Conservation (phyloP, 352 stramenopile genomes). For the Pythium apleroticum region DNA sequence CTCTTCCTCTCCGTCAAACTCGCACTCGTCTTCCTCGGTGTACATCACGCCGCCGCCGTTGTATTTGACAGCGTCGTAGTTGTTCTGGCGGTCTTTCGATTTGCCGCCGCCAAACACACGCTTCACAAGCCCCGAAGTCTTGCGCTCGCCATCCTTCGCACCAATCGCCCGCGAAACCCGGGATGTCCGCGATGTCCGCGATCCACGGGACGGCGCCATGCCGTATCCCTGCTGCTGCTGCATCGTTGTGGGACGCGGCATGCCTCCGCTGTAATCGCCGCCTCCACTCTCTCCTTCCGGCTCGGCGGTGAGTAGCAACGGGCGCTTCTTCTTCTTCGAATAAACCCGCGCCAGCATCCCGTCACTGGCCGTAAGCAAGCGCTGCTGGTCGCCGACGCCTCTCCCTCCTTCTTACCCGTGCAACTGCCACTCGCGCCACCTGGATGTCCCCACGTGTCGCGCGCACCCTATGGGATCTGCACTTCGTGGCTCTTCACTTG, state of each 20-base stretch:
- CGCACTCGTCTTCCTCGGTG: slow-evolving; percentile 19
- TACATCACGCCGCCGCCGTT: slow-evolving; percentile 22
- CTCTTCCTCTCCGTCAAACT: slow-evolving; percentile 21
- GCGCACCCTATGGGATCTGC: background rate
- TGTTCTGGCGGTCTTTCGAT: slow-evolving; percentile 14
- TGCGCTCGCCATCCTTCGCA: slow-evolving; percentile 8
- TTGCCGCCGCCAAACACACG: slow-evolving; percentile 19
- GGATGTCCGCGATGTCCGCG: slow-evolving; percentile 6
- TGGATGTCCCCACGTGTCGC: slow-evolving; percentile 2
- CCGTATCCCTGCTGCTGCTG: background rate
- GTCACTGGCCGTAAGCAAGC: background rate
- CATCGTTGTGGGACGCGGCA: slow-evolving; percentile 17
- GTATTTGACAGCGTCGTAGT: background rate
- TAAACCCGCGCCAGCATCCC: slow-evolving; percentile 20
- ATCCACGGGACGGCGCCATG: background rate
- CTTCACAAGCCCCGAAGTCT: slow-evolving; percentile 16
- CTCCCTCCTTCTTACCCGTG: background rate
- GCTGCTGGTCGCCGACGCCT: background rate
- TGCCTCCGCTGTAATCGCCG: slow-evolving; percentile 8
- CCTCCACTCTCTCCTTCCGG: background rate
- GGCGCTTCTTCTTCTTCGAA: slow-evolving; percentile 27
- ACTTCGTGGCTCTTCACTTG: background rate
- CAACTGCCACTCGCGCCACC: background rate
- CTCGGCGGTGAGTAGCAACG: slow-evolving; percentile 7
- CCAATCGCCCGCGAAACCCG: slow-evolving; percentile 19